Base-by-base conservation (phyloP, 208 protist genomes). In the Eutreptiella sp. region DNA sequence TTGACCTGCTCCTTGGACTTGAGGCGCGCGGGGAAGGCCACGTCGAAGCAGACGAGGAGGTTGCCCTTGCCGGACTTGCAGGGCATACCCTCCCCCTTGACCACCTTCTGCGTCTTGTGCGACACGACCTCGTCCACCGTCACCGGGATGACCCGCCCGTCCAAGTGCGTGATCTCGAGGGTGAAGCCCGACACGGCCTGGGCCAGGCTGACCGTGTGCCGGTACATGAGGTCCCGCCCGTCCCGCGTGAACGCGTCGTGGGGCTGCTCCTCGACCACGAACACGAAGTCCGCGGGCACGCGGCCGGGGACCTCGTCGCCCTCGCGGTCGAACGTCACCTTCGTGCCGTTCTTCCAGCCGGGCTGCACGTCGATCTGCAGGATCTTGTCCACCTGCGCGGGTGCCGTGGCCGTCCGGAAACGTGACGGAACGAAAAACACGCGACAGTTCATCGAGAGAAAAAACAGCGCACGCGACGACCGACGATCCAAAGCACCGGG, bases 271-370 rank as follows among this genome's bases (percentile, higher is more conserved):
- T 94, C 82, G 4, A 98, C 50, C 0, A 96, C 81, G 59, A 96
- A 96, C 5, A 97, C 87, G 77, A 98, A 84, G 66, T 98, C 92
- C 5, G 90, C 89, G 33, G 94, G 73, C 32, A 89, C 77, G 53
- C 85, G 85, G 11, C 58, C 62, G 0, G 43, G 39, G 1, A 38
- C 4, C 46, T 80, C 60, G 63, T 89, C 80, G 23, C 81, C 81
- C 43, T 53, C 46, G 21, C 72, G 46, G 3, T 28, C 16, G 59
- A 95, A 97, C 32, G 84, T 85, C 28, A 97, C 81, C 76, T 97
- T 97, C 19, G 93, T 97, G 29, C 94, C 93, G 57, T 83, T 87
- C 77, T 95, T 95, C 80, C 90, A 97, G 14, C 94, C 93, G 0
- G 94, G 92, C 66, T 87, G 69, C 53, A 97, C 87, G 53, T 88